phyloP scores from a whole-genome alignment of 2,329 filamentous ascomycete species.

The Venturiaceae sp. region DNA sequence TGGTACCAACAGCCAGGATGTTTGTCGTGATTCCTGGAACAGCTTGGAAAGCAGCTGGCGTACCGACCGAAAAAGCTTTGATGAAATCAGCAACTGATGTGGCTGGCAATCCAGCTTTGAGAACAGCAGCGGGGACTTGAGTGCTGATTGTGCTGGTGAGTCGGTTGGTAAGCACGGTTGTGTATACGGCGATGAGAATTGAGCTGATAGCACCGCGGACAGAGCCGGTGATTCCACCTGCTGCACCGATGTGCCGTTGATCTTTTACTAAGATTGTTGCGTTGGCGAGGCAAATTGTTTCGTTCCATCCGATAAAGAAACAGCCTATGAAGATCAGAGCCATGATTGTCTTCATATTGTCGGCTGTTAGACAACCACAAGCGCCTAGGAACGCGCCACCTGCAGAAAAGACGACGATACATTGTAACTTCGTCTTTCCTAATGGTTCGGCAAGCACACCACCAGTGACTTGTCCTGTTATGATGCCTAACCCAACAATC shows the following conservation, averaged over 20 bases:
- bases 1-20: conserved; percentile 17
- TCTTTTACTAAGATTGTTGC: conserved; percentile 26
- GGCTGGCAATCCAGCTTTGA: conserved; percentile 25
- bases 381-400: conserved; percentile 16
- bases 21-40: conserved; percentile 25
- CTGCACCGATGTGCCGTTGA: conserved; percentile 29
- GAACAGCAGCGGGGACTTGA: conserved; percentile 26
- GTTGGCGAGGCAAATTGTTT: conserved; percentile 17
- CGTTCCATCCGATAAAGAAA: conserved; percentile 22
- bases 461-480: conserved; percentile 18
- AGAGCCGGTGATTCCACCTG: conserved; percentile 30
- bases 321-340: conserved; percentile 16
- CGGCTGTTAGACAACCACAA: conserved; percentile 11
- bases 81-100: conserved; percentile 25
- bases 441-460: conserved; percentile 15
- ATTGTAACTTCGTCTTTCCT: conserved; percentile 16
- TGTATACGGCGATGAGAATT: conserved; percentile 27
- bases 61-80: conserved; percentile 21
- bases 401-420: conserved; percentile 15
- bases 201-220: conserved; percentile 31
- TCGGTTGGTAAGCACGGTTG: conserved; percentile 26
- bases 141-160: conserved; percentile 22
- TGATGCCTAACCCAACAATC: conserved; percentile 16
- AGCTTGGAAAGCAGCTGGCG: conserved; percentile 15
- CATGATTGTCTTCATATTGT: conserved; percentile 13